A percentile compares a stretch with the other conserved stretches of the same genome.
Evolutionary conservation across 805 yeast species (phyloP).

Genomic region (Saturnispora halmiae): DNA sequence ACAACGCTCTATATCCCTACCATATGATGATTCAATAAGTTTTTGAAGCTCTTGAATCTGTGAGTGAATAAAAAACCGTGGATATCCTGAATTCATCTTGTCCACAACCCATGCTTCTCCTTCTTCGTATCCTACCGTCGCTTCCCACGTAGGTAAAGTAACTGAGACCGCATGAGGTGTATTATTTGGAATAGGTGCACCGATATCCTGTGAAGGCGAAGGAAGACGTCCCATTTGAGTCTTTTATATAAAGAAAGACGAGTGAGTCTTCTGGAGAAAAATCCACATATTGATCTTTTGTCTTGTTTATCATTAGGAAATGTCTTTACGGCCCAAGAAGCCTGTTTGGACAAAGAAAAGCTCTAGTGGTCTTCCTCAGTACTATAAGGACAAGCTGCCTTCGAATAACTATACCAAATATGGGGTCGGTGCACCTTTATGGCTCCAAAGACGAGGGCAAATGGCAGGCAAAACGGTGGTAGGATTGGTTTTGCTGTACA

Average conservation of each 20-base stretch:
- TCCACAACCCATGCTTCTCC: conserved; percentile 74
- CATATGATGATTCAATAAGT: conserved; percentile 58
- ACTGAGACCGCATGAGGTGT: conserved; percentile 93
- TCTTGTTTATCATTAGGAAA: neutral
- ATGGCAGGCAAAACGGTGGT: conserved; percentile 22
- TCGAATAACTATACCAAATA: conserved; percentile 10
- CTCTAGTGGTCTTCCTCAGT: conserved; percentile 30
- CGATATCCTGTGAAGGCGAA: conserved; percentile 40
- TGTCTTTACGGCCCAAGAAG: conserved; percentile 14
- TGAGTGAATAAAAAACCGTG: conserved; percentile 68
- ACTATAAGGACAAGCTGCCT: conserved; percentile 42
- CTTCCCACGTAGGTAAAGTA: conserved; percentile 90
- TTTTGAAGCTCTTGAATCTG: conserved; percentile 48
- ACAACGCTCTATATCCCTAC: conserved; percentile 66
- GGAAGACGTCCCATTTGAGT: conserved; percentile 8
- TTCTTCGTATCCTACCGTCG: conserved; percentile 86
- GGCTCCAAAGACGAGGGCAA: neutral
- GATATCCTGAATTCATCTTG: conserved; percentile 81
- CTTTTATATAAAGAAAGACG: neutral
- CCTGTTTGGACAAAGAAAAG: conserved; percentile 8
- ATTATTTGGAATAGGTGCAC: conserved; percentile 81
- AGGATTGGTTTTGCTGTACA: conserved; percentile 33
- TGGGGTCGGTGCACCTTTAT: neutral
- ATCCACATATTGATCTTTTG: neutral
- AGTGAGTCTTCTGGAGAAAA: neutral